A percentile compares a stretch with the other conserved stretches of the same genome.
phyloP scores from a whole-genome alignment of 1,139 yeast genomes.

The Meyerozyma guilliermondii region DNA sequence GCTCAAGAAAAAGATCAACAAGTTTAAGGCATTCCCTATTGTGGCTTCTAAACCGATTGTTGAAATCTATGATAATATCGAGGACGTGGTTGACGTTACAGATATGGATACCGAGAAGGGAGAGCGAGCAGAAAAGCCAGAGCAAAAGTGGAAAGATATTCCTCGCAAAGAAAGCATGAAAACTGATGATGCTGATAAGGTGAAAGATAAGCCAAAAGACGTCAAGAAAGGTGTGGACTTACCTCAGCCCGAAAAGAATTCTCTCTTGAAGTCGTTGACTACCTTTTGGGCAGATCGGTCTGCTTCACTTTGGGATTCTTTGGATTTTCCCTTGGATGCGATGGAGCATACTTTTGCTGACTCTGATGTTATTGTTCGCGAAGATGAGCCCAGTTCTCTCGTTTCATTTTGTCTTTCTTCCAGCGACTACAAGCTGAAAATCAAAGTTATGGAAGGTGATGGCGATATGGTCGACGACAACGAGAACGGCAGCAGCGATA shows the following conservation, averaged over 20 bases:
- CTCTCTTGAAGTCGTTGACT: slow-evolving; percentile 77
- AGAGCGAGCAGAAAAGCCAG: slow-evolving; percentile 5
- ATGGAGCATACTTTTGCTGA: slow-evolving; percentile 92
- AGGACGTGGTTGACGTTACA: slow-evolving; percentile 66
- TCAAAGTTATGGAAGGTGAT: slow-evolving; percentile 36
- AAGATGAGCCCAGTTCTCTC: slow-evolving; percentile 93
- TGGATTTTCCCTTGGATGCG: slow-evolving; percentile 73
- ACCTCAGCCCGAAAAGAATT: slow-evolving; percentile 59
- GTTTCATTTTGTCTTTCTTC: slow-evolving; percentile 90
- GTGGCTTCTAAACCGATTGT: slow-evolving; percentile 82
- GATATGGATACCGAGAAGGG: slow-evolving; percentile 18
- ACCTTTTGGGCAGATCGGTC: slow-evolving; percentile 98
- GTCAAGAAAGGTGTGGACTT: slow-evolving; percentile 17
- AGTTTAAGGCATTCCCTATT: slow-evolving; percentile 72
- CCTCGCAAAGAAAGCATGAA: slow-evolving; percentile 1
- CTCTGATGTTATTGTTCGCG: slow-evolving; percentile 89
- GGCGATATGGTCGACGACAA: slow-evolving; percentile 9
- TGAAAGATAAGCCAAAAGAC: slow-evolving; percentile 2
- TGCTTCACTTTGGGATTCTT: slow-evolving; percentile 91
- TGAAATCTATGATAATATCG: slow-evolving; percentile 83
- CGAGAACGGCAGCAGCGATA: slow-evolving; percentile 10
- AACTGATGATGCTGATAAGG: background rate
- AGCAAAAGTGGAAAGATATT: background rate
- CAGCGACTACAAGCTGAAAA: slow-evolving; percentile 70
- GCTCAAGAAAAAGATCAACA: slow-evolving; percentile 53